A percentile compares a stretch with the other conserved stretches of the same genome.
Evolutionary conservation across 495 filamentous ascomycete species (phyloP).

Genomic region (Hyaloscypha hepaticicola): DNA sequence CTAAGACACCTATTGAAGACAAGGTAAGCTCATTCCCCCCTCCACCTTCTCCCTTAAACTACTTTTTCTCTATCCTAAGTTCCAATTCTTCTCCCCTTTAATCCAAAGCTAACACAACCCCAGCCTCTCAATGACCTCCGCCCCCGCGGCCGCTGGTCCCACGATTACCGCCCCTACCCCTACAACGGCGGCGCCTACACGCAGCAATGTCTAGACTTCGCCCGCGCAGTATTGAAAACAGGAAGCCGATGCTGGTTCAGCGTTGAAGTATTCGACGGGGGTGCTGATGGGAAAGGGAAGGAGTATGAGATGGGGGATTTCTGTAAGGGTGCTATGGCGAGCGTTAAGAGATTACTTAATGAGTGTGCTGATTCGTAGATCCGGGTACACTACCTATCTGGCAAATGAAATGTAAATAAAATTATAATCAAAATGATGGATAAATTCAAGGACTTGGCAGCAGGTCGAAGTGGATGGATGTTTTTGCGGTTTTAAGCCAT

Average conservation of each 20-base stretch:
- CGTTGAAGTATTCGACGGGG: slow-evolving; percentile 75
- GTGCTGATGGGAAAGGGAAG: slow-evolving; percentile 54
- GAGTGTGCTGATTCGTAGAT: slow-evolving; percentile 38
- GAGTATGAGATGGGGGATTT: slow-evolving; percentile 55
- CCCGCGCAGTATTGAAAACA: slow-evolving; percentile 64
- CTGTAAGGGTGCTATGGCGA: slow-evolving; percentile 59
- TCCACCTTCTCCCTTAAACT: too few relatives aligned
- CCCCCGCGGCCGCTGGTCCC: slow-evolving; percentile 69
- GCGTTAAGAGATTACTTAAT: slow-evolving; percentile 51
- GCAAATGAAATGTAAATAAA: too few relatives aligned
- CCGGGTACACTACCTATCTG: too few relatives aligned
- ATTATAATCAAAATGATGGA: too few relatives aligned
- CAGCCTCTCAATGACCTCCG: slow-evolving; percentile 48
- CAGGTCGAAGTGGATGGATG: too few relatives aligned
- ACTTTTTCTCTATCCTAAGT: too few relatives aligned
- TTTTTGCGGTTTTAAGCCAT: too few relatives aligned
- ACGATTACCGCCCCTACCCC: slow-evolving; percentile 67
- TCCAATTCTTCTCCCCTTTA: too few relatives aligned
- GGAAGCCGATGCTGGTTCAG: slow-evolving; percentile 74
- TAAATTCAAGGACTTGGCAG: too few relatives aligned
- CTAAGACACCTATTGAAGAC: slow-evolving; percentile 49
- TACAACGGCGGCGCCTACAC: slow-evolving; percentile 74
- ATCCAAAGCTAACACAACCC: too few relatives aligned
- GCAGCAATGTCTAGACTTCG: slow-evolving; percentile 52
- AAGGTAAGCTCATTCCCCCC: slow-evolving; percentile 26